Conservation (phyloP, 768 basidiomycete species). For the Omphalotus guepiniiformis region DNA sequence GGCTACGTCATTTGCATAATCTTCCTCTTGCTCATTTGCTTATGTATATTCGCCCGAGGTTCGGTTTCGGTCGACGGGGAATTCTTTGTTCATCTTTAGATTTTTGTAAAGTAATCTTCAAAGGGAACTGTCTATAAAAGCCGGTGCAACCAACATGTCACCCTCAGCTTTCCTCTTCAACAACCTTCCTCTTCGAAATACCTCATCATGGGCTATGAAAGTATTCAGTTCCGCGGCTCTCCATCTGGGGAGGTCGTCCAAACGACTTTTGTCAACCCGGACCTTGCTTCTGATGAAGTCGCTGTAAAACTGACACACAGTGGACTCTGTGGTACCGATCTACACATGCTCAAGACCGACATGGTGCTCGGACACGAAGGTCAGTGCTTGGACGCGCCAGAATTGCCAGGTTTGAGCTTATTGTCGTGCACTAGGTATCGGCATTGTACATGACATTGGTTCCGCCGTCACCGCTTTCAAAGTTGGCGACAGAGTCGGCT, state of each 20-base stretch:
- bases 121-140: too few relatives aligned
- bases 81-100: too few relatives aligned
- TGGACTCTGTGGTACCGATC: constrained; percentile 32
- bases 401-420: neutral
- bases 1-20: neutral
- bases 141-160: too few relatives aligned
- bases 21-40: neutral
- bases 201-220: constrained; percentile 6
- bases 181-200: too few relatives aligned
- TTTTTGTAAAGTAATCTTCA: too few relatives aligned
- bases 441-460: constrained; percentile 27
- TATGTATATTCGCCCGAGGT: neutral
- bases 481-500: constrained; percentile 30
- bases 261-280: neutral
- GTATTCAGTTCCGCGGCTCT: constrained; percentile 5
- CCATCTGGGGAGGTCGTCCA: neutral
- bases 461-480: neutral
- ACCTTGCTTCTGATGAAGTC: constrained; percentile 5
- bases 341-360: constrained; percentile 23
- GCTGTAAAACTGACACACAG: constrained; percentile 12
- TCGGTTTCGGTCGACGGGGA: too few relatives aligned
- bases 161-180: too few relatives aligned
- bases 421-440: constrained; percentile 13
- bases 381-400: neutral
- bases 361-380: constrained; percentile 36